Percentiles rank a stretch among this genome's conserved stretches.
phyloP scores from a whole-genome alignment of 257 asterid species.

The Solanum dulcamara region DNA sequence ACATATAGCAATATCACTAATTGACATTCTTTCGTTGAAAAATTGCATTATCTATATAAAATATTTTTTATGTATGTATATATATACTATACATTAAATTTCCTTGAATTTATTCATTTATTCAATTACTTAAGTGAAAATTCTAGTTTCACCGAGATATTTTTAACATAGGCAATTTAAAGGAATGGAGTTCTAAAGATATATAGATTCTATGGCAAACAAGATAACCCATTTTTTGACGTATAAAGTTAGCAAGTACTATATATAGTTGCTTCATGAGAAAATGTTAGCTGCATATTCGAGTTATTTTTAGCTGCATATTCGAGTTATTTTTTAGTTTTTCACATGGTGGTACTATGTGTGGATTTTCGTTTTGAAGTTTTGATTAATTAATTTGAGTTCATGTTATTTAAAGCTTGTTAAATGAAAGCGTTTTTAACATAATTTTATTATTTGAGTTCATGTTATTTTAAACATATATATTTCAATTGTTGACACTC shows the following conservation, averaged over 20 bases:
- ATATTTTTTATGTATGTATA: background rate
- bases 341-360: background rate
- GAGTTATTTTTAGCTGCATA: background rate
- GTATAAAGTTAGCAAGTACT: background rate
- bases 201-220: background rate
- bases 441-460: too few species aligned
- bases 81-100: background rate
- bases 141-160: background rate
- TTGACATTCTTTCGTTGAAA: background rate
- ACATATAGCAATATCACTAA: background rate
- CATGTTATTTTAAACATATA: too few species aligned
- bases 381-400: background rate
- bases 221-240: background rate
- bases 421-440: background rate
- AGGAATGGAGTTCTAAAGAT: background rate
- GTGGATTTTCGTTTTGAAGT: background rate
- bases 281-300: background rate
- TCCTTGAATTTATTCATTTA: background rate
- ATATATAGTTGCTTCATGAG: background rate
- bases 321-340: background rate
- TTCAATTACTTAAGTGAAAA: background rate
- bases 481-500: too few species aligned
- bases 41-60: background rate
- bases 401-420: background rate
- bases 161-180: background rate